These are phyloP conservation scores for Penicillium lividum DNA, from an alignment of 495 filamentous ascomycete genomes.

Conservation along the genomic window DNA sequence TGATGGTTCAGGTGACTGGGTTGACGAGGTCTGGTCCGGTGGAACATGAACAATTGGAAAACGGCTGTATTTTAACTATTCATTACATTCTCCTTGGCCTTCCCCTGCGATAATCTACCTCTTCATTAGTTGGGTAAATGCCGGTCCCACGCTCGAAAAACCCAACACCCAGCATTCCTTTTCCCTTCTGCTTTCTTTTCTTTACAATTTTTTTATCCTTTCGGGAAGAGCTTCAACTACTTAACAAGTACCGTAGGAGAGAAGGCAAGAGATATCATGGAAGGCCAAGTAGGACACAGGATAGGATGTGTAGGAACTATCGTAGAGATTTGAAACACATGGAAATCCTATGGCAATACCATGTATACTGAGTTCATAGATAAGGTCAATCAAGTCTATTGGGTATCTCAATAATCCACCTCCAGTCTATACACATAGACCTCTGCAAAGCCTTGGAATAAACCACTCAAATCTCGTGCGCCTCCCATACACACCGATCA, in stretches of 20 bases:
- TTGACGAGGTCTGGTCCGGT: neutral
- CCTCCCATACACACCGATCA: slow-evolving; percentile 69
- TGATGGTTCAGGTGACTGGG: neutral
- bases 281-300: too few relatives aligned
- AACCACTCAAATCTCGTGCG: slow-evolving; percentile 18
- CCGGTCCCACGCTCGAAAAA: too few relatives aligned
- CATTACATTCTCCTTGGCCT: neutral
- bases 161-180: too few relatives aligned
- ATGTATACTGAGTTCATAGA: neutral
- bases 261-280: too few relatives aligned
- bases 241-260: too few relatives aligned
- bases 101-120: neutral
- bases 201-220: too few relatives aligned
- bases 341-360: neutral
- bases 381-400: slow-evolving; percentile 4
- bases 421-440: neutral
- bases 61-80: neutral
- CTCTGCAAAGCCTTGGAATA: neutral
- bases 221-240: too few relatives aligned
- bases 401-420: slow-evolving; percentile 8
- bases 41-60: neutral
- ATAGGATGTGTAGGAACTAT: too few relatives aligned
- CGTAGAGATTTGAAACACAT: too few relatives aligned
- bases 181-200: too few relatives aligned
- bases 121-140: too few relatives aligned